Conservation (phyloP, 257 asterid genomes). For the Nicotiana undulata region DNA sequence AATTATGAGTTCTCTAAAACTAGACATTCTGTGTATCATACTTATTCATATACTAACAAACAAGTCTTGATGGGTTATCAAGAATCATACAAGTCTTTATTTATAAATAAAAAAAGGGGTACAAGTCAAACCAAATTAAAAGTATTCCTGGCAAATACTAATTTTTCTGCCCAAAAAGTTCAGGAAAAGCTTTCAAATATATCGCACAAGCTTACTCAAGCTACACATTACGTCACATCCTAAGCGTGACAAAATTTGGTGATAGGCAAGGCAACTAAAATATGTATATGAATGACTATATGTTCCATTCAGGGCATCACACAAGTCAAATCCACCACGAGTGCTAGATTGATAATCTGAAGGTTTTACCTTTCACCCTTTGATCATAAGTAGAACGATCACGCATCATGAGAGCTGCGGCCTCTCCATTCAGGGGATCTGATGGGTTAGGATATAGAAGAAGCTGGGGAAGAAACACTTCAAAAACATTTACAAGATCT, state of each 20-base stretch:
- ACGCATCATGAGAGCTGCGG: slow-evolving; percentile 90
- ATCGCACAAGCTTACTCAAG: neutral
- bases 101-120: neutral
- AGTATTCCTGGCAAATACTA: neutral
- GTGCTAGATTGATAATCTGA: slow-evolving; percentile 2
- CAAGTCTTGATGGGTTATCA: neutral
- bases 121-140: neutral
- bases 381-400: slow-evolving; percentile 62
- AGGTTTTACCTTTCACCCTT: slow-evolving; percentile 66
- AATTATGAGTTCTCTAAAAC: too few species aligned
- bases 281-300: too few species aligned
- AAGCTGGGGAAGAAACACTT: slow-evolving; percentile 94
- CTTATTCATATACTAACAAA: neutral
- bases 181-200: neutral
- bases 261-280: neutral
- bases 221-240: neutral
- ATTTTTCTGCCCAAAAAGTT: neutral
- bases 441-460: slow-evolving; percentile 86
- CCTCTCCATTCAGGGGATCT: slow-evolving; percentile 89
- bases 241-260: neutral
- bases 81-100: neutral
- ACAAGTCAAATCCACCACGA: neutral
- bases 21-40: too few species aligned
- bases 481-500: slow-evolving; percentile 89
- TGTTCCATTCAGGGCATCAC: neutral